These are phyloP conservation scores for Rosa rugosa DNA, from an alignment of 306 rosid species.

Conservation along the genomic window DNA sequence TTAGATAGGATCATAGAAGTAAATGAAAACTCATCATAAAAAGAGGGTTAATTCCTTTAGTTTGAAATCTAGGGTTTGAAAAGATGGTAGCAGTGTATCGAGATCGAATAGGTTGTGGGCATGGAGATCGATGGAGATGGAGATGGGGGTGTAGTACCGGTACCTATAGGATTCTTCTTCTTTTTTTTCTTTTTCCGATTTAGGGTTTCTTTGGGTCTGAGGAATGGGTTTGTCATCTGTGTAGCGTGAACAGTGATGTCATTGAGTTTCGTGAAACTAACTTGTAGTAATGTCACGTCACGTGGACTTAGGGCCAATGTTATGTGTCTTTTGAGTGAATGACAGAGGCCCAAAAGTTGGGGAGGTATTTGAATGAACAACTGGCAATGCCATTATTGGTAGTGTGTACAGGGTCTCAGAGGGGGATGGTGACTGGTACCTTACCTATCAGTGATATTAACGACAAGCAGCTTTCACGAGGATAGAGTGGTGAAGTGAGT, in stretches of 20 bases:
- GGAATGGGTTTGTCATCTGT: not conserved
- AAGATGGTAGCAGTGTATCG: not conserved
- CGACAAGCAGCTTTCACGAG: not conserved
- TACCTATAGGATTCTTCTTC: not conserved
- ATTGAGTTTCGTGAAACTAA: not conserved
- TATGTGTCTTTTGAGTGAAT: not conserved
- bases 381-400: not conserved
- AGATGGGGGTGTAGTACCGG: not conserved
- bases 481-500: not conserved
- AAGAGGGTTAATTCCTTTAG: not conserved
- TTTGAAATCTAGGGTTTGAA: not conserved
- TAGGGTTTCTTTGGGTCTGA: not conserved
- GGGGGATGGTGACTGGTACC: not conserved
- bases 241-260: not conserved
- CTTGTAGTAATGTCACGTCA: not conserved
- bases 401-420: not conserved
- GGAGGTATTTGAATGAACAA: not conserved
- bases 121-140: not conserved
- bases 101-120: not conserved
- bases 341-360: not conserved
- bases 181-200: not conserved
- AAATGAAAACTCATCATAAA: no score
- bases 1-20: no score
- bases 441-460: not conserved
- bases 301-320: no score